Conservation (phyloP, 1,284 basidiomycete species). For the Ceratobasidium sp. region DNA sequence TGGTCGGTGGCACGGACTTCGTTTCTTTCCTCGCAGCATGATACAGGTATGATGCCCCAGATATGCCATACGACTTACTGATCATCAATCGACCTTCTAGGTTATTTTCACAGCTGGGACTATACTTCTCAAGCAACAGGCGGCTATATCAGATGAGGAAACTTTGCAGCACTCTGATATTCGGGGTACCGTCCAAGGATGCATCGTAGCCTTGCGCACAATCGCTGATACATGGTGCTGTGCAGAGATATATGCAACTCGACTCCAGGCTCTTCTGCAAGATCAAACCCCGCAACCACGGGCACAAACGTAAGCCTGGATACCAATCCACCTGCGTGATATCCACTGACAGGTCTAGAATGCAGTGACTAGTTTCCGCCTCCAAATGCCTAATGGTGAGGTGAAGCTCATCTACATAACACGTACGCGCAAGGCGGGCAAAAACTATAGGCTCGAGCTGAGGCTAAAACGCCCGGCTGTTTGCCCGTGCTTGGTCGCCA, state of each 20-base stretch:
- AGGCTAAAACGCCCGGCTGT: too few species aligned
- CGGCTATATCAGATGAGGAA: neutral
- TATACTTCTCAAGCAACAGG: neutral
- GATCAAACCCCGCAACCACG: neutral
- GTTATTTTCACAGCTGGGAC: neutral
- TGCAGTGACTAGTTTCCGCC: too few species aligned
- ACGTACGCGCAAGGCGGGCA: too few species aligned
- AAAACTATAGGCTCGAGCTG: too few species aligned
- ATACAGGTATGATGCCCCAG: neutral
- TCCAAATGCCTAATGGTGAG: too few species aligned
- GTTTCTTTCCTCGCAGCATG: constrained; percentile 8
- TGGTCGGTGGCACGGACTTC: neutral
- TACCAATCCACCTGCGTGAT: too few species aligned
- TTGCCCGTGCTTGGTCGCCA: too few species aligned
- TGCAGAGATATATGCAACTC: neutral
- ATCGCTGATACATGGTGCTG: constrained; percentile 1
- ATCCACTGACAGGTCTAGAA: too few species aligned
- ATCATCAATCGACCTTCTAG: neutral
- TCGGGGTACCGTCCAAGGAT: neutral
- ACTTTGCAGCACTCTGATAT: neutral
- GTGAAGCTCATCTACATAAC: too few species aligned
- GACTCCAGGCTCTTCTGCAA: neutral
- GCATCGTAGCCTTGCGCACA: constrained; percentile 4
- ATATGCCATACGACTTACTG: neutral
- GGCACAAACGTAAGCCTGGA: neutral